Evolutionary conservation across 768 basidiomycete species (phyloP).

Genomic region (Chlorophyllum brunneum): DNA sequence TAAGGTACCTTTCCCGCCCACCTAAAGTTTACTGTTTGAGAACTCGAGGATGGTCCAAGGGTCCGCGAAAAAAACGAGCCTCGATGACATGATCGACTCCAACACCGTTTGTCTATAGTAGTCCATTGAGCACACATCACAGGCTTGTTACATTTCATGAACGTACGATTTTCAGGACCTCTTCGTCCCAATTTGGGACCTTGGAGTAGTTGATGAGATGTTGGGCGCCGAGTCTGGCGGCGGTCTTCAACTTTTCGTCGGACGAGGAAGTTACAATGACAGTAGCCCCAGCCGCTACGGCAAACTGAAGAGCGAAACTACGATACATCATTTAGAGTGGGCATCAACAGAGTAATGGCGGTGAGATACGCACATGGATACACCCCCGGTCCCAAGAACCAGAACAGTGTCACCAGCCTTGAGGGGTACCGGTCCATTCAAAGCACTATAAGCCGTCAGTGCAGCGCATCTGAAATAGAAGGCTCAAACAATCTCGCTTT

Average conservation of each 20-base stretch:
- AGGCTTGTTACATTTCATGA: background rate
- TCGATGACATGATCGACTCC: conserved; percentile 39
- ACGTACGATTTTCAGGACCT: conserved; percentile 41
- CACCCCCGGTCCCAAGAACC: conserved; percentile 53
- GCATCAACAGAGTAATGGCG: background rate
- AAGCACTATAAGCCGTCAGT: conserved; percentile 60
- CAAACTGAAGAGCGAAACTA: conserved; percentile 57
- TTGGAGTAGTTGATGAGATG: conserved; percentile 62
- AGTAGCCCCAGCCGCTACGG: conserved; percentile 56
- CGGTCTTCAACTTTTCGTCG: conserved; percentile 55
- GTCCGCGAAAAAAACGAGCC: conserved; percentile 21
- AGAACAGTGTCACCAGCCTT: conserved; percentile 59
- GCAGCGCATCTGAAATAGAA: conserved; percentile 43
- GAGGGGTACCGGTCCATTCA: conserved; percentile 43
- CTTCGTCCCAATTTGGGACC: conserved; percentile 54
- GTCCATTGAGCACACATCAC: background rate
- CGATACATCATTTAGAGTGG: background rate
- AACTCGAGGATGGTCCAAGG: background rate
- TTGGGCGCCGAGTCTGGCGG: conserved; percentile 46
- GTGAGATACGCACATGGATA: conserved; percentile 38
- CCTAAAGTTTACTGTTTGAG: conserved; percentile 29
- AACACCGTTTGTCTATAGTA: conserved; percentile 32
- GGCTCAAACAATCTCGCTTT: background rate
- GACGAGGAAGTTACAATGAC: conserved; percentile 69
- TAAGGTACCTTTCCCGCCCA: conserved; percentile 53